Percentiles rank a stretch among this genome's conserved stretches.
phyloP scores from a whole-genome alignment of 768 basidiomycete species.

The Pleurotus ostreatus region DNA sequence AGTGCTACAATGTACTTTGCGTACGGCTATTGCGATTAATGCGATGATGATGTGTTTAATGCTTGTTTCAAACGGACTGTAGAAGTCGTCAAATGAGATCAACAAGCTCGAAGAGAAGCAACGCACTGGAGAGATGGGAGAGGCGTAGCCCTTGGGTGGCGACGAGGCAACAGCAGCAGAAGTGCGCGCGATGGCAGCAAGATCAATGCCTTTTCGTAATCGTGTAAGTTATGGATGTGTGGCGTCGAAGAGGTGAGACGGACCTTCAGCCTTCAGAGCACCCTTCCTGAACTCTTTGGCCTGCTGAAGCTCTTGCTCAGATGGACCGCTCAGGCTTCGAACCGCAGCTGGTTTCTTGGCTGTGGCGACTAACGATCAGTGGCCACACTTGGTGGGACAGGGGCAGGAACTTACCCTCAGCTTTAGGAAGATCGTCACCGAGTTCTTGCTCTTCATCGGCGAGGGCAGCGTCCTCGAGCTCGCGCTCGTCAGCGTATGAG shows the following conservation, averaged over 20 bases:
- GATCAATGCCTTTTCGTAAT: slow-evolving; percentile 40
- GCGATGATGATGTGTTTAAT: too few species aligned
- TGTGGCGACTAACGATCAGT: slow-evolving; percentile 14
- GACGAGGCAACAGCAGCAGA: slow-evolving; percentile 66
- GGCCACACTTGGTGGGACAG: background rate
- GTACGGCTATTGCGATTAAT: too few species aligned
- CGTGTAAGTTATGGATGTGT: background rate
- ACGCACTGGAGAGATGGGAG: slow-evolving; percentile 1
- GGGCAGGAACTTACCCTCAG: slow-evolving; percentile 11
- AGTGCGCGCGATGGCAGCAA: slow-evolving; percentile 79
- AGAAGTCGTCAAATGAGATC: background rate
- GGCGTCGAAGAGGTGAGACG: slow-evolving; percentile 11
- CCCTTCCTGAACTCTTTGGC: slow-evolving; percentile 71
- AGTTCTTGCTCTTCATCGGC: slow-evolving; percentile 53
- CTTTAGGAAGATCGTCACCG: slow-evolving; percentile 23
- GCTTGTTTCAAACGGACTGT: background rate
- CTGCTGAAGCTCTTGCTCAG: slow-evolving; percentile 61
- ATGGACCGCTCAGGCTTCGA: slow-evolving; percentile 39
- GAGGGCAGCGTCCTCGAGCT: slow-evolving; percentile 53
- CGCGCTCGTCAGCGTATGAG: slow-evolving; percentile 55
- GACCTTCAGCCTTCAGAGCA: slow-evolving; percentile 61
- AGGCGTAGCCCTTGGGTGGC: slow-evolving; percentile 24
- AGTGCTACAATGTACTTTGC: too few species aligned
- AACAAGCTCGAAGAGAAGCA: too few species aligned
- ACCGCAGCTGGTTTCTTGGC: slow-evolving; percentile 22